Conservation (phyloP, 805 yeast species). For the Metschnikowia cerradonensis region DNA sequence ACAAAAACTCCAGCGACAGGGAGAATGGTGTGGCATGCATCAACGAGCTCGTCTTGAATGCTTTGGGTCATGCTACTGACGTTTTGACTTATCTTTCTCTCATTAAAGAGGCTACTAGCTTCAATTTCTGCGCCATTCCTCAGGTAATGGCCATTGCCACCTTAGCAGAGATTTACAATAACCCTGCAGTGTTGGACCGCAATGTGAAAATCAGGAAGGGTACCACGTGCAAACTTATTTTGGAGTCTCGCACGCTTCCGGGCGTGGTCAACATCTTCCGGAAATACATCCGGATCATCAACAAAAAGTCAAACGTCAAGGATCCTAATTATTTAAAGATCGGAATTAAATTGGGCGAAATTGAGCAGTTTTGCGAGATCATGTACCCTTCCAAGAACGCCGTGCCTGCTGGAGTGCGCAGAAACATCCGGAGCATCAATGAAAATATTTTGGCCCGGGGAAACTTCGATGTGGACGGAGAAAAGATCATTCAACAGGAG, state of each 20-base stretch:
- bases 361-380: conserved; percentile 82
- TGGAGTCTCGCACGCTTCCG: conserved; percentile 67
- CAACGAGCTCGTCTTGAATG: conserved; percentile 74
- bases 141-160: conserved; percentile 99
- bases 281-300: conserved; percentile 68
- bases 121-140: conserved; percentile 94
- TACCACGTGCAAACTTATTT: conserved; percentile 70
- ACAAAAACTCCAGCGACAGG: conserved; percentile 38
- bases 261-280: conserved; percentile 77
- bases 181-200: conserved; percentile 62
- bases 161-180: conserved; percentile 77
- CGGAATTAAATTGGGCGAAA: conserved; percentile 81
- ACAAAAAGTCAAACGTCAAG: conserved; percentile 68
- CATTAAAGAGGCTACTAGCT: conserved; percentile 75
- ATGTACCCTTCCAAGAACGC: conserved; percentile 54
- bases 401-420: conserved; percentile 50
- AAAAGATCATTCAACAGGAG: conserved; percentile 19
- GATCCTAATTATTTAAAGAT: conserved; percentile 86
- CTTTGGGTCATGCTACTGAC: conserved; percentile 74
- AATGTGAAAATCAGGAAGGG: conserved; percentile 91
- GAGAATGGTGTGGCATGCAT: conserved; percentile 69
- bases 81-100: conserved; percentile 70
- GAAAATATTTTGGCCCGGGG: conserved; percentile 36
- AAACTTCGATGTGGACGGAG: conserved; percentile 34
- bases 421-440: conserved; percentile 34